A percentile compares a stretch with the other conserved stretches of the same genome.
These are phyloP conservation scores for Suillus cothurnatus DNA, from an alignment of 768 basidiomycete genomes.

Conservation along the genomic window DNA sequence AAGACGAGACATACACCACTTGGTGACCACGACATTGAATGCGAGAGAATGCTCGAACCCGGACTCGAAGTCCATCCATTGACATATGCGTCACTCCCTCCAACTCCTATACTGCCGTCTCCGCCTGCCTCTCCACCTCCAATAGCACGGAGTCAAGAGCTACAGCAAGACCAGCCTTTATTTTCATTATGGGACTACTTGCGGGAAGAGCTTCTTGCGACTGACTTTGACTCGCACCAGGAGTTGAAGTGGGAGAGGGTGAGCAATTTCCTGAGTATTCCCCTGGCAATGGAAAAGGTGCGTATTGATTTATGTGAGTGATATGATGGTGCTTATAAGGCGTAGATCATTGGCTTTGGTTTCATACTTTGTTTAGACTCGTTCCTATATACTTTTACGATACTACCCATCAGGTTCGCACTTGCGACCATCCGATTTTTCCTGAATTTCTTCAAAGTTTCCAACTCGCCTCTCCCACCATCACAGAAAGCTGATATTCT, in stretches of 20 bases:
- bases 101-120: constrained; percentile 66
- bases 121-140: constrained; percentile 34
- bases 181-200: constrained; percentile 95
- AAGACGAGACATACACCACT: not conserved
- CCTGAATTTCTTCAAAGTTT: constrained; percentile 49
- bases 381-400: constrained; percentile 97
- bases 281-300: constrained; percentile 92
- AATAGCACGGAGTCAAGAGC: constrained; percentile 14
- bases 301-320: constrained; percentile 12
- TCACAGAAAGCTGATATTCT: constrained; percentile 93
- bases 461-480: constrained; percentile 65
- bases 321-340: constrained; percentile 10
- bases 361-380: constrained; percentile 94
- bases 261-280: constrained; percentile 92
- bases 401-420: constrained; percentile 86
- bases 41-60: constrained; percentile 13
- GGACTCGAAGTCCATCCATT: constrained; percentile 38
- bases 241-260: constrained; percentile 96
- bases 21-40: not conserved
- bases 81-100: constrained; percentile 72
- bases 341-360: constrained; percentile 88
- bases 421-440: constrained; percentile 64
- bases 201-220: constrained; percentile 82
- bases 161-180: constrained; percentile 40
- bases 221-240: constrained; percentile 94